phyloP scores from a whole-genome alignment of 306 rosid species.

The Quercus parvula region DNA sequence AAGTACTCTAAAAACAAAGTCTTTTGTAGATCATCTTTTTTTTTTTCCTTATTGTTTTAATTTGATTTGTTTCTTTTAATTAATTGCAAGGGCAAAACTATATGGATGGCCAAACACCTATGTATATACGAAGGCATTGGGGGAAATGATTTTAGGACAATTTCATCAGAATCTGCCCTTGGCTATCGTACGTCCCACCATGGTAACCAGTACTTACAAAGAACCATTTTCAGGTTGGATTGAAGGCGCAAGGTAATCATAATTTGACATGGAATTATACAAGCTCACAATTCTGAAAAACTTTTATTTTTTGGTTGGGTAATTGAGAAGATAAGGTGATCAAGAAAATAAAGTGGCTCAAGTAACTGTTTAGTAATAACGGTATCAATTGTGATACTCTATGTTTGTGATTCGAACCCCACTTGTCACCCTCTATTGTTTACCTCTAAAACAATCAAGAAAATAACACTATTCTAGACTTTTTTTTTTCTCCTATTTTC shows the following conservation, averaged over 20 bases:
- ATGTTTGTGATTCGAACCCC: too few species aligned
- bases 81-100: conserved; percentile 22
- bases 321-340: too few species aligned
- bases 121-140: conserved; percentile 46
- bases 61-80: background rate
- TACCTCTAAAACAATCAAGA: too few species aligned
- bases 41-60: background rate
- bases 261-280: background rate
- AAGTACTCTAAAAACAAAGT: too few species aligned
- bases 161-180: conserved; percentile 15
- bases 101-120: conserved; percentile 47
- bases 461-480: too few species aligned
- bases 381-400: too few species aligned
- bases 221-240: conserved; percentile 50
- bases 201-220: conserved; percentile 15
- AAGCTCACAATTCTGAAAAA: too few species aligned
- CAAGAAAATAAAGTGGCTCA: too few species aligned
- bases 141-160: conserved; percentile 33
- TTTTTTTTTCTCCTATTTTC: too few species aligned
- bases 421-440: too few species aligned
- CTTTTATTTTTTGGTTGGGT: too few species aligned
- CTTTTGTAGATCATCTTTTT: background rate
- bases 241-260: conserved; percentile 32
- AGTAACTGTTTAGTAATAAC: too few species aligned
- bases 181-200: conserved; percentile 28